These are phyloP conservation scores for Rhododendron ferrugineum DNA, from an alignment of 148 eudicot genomes.

Conservation along the genomic window DNA sequence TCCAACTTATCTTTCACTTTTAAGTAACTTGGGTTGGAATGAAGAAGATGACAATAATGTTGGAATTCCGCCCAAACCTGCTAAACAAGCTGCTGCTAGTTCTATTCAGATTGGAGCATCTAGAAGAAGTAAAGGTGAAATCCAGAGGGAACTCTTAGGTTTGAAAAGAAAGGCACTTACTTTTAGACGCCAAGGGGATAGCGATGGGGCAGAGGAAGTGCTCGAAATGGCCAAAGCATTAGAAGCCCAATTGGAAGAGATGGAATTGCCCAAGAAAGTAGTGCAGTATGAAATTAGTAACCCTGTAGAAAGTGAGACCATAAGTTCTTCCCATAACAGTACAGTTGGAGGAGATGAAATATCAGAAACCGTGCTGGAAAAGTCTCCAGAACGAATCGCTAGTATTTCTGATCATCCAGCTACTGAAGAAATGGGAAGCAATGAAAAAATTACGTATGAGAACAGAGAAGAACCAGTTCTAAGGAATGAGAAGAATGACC, in stretches of 20 bases:
- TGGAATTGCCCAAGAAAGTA: conserved; percentile 50
- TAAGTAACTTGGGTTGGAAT: conserved; percentile 83
- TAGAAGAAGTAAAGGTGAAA: conserved; percentile 64
- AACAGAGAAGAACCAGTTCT: conserved; percentile 25
- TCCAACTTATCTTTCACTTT: conserved; percentile 70
- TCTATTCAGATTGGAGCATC: conserved; percentile 18
- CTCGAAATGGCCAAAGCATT: conserved; percentile 50
- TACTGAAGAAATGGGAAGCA: conserved; percentile 7
- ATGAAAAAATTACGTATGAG: conserved; percentile 7
- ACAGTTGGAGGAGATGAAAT: conserved; percentile 27
- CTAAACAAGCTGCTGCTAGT: conserved; percentile 14
- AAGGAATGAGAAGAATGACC: conserved; percentile 15
- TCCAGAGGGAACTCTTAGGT: conserved; percentile 73
- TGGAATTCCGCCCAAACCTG: conserved; percentile 19
- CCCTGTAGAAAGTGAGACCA: conserved; percentile 10
- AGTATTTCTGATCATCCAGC: not conserved
- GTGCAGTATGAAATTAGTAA: conserved; percentile 15
- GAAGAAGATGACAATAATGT: conserved; percentile 43
- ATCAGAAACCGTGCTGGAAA: not conserved
- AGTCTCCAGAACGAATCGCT: conserved; percentile 1
- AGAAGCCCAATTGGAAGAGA: conserved; percentile 69
- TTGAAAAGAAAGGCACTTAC: conserved; percentile 83
- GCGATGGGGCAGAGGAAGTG: conserved; percentile 75
- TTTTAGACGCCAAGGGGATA: conserved; percentile 79
- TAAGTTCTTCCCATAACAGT: conserved; percentile 28